Conservation (phyloP, 1,284 basidiomycete species). For the Paramarasmius palmivorus region DNA sequence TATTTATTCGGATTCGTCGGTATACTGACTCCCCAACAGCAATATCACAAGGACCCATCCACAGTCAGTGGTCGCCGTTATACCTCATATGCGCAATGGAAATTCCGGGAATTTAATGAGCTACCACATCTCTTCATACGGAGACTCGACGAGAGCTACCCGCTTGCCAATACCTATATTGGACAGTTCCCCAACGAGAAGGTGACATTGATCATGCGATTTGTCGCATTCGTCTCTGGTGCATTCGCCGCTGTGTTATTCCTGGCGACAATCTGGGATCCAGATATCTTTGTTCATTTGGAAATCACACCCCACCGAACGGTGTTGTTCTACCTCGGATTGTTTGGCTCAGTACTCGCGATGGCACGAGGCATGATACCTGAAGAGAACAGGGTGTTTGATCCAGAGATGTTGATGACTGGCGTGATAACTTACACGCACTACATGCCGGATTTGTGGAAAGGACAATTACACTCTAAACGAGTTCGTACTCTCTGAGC, state of each 20-base stretch:
- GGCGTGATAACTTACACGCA: conserved; percentile 94
- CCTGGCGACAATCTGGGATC: conserved; percentile 88
- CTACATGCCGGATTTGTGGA: conserved; percentile 94
- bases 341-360: conserved; percentile 89
- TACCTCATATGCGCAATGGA: conserved; percentile 96
- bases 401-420: conserved; percentile 89
- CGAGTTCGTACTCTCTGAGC: conserved; percentile 47
- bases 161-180: conserved; percentile 91
- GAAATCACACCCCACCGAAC: conserved; percentile 94
- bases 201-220: conserved; percentile 85
- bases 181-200: conserved; percentile 98
- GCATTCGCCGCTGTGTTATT: conserved; percentile 95
- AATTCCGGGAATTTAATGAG: conserved; percentile 99
- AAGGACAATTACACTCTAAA: conserved; percentile 86
- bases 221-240: conserved; percentile 94
- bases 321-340: conserved; percentile 88
- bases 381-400: conserved; percentile 90
- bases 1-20: conserved; percentile 4
- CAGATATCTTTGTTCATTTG: conserved; percentile 90
- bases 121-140: conserved; percentile 90
- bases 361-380: conserved; percentile 94
- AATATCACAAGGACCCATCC: conserved; percentile 98
- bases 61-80: conserved; percentile 91
- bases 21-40: conserved; percentile 48
- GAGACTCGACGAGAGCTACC: conserved; percentile 86